A percentile compares a stretch with the other conserved stretches of the same genome.
Conservation (phyloP, 2,329 filamentous ascomycete genomes). For the Botryotinia narcissicola region DNA sequence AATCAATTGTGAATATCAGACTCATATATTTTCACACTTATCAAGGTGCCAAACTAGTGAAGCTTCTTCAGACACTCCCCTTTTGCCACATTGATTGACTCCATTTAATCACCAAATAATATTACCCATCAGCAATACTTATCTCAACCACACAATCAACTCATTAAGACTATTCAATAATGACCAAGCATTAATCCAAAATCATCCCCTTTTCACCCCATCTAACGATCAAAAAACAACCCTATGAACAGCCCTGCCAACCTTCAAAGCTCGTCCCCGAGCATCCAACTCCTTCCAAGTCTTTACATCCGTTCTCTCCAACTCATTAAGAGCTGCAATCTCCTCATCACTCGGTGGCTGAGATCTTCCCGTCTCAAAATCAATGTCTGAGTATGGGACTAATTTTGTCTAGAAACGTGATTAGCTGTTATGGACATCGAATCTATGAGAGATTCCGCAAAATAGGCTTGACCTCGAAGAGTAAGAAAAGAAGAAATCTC, state of each 20-base stretch:
- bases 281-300: background rate
- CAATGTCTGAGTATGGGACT: constrained; percentile 7
- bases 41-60: background rate
- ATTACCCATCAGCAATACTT: background rate
- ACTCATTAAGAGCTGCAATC: background rate
- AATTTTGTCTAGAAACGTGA: constrained; percentile 1
- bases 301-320: constrained; percentile 1
- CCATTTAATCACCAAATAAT: background rate
- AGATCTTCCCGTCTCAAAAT: constrained; percentile 5
- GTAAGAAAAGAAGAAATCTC: background rate
- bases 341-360: constrained; percentile 2
- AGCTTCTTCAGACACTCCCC: accelerated
- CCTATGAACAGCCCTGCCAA: background rate
- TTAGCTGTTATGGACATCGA: background rate
- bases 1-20: background rate
- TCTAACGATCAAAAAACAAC: background rate
- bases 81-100: background rate
- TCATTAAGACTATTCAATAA: background rate
- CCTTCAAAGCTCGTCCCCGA: background rate
- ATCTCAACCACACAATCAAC: background rate
- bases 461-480: accelerated
- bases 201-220: too few relatives aligned
- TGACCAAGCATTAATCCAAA: background rate
- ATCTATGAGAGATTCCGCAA: too few relatives aligned
- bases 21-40: background rate